A percentile compares a stretch with the other conserved stretches of the same genome.
These are phyloP conservation scores for Nicotiana benthamiana DNA, from an alignment of 257 asterid genomes.

Conservation along the genomic window DNA sequence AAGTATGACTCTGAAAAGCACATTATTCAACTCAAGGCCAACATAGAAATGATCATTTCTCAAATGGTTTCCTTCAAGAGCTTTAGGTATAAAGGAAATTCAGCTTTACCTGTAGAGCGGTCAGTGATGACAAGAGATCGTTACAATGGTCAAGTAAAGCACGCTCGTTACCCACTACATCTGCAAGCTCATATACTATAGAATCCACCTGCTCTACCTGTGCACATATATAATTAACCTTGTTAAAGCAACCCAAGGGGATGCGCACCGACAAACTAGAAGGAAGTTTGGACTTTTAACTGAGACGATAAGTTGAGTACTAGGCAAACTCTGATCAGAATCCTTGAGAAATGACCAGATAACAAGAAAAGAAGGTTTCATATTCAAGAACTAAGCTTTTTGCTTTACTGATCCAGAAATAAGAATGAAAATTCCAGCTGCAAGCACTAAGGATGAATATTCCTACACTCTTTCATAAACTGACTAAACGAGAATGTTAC, in stretches of 20 bases:
- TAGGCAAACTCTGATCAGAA: neutral
- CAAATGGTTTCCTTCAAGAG: neutral
- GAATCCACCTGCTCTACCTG: constrained; percentile 64
- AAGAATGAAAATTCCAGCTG: neutral
- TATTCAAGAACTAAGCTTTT: neutral
- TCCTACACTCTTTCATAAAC: neutral
- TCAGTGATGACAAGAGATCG: constrained; percentile 41
- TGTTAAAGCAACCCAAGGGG: neutral
- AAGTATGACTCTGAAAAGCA: neutral
- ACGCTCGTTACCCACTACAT: constrained; percentile 37
- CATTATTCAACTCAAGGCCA: neutral
- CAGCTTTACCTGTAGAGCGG: constrained; percentile 51
- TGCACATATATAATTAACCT: constrained; percentile 1
- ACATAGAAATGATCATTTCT: neutral
- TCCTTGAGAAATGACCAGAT: neutral
- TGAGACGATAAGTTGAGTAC: neutral
- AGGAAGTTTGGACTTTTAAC: neutral
- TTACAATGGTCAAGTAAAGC: constrained; percentile 49
- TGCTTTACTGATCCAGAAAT: neutral
- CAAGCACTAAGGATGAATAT: neutral
- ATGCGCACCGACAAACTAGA: neutral
- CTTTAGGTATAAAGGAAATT: neutral
- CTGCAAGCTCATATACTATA: constrained; percentile 45
- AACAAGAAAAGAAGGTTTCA: neutral
- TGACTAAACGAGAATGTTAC: no score